phyloP scores from a whole-genome alignment of 768 basidiomycete species.

The Tricholoma terreum region DNA sequence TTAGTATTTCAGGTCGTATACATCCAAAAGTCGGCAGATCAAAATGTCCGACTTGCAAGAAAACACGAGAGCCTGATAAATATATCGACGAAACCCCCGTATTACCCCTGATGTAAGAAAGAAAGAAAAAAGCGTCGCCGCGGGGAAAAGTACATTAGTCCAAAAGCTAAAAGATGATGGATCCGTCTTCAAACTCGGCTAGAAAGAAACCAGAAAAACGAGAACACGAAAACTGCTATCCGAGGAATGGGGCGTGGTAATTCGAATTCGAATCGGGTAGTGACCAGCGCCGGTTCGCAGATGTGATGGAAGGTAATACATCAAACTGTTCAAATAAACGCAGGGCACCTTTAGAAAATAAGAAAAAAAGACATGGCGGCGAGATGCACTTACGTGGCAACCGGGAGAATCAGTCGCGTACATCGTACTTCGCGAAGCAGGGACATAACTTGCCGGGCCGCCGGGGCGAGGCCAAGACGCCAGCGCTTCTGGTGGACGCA shows the following conservation, averaged over 20 bases:
- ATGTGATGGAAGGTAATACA: slow-evolving; percentile 28
- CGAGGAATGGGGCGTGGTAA: slow-evolving; percentile 30
- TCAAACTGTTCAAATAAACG: not conserved
- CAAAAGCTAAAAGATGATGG: not conserved
- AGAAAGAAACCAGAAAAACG: too few relatives aligned
- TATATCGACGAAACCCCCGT: too few relatives aligned
- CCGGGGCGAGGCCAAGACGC: not conserved
- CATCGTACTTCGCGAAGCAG: slow-evolving; percentile 5
- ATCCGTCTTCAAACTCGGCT: slow-evolving; percentile 7
- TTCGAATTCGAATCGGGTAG: slow-evolving; percentile 21
- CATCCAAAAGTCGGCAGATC: too few relatives aligned
- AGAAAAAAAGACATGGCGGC: too few relatives aligned
- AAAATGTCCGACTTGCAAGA: too few relatives aligned
- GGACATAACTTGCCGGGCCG: not conserved
- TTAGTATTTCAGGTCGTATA: too few relatives aligned
- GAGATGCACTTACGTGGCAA: slow-evolving; percentile 3
- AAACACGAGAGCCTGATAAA: too few relatives aligned
- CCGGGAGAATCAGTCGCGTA: slow-evolving; percentile 8
- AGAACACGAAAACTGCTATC: slow-evolving; percentile 12
- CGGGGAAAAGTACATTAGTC: too few relatives aligned
- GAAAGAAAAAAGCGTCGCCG: too few relatives aligned
- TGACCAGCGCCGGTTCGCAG: slow-evolving; percentile 35
- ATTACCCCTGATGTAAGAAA: too few relatives aligned
- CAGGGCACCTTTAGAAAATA: not conserved
- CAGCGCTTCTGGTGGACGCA: not conserved